Percentiles rank a stretch among this genome's conserved stretches.
phyloP scores from a whole-genome alignment of 257 asterid species.

The Craterostigma plantagineum region DNA sequence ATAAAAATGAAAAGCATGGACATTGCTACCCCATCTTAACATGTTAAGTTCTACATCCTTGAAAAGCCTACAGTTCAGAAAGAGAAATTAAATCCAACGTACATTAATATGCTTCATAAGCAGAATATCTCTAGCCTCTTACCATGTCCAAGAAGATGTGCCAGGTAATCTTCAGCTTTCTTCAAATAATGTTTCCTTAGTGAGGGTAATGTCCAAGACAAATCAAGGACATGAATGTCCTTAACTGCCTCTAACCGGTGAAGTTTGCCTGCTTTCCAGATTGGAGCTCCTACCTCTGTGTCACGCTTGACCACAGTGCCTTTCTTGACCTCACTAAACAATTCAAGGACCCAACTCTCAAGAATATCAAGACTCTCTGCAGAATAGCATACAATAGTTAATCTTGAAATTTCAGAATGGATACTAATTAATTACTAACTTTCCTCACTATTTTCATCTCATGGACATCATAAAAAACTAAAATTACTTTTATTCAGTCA shows the following conservation, averaged over 20 bases:
- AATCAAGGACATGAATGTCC: slow-evolving; percentile 84
- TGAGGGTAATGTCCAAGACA: slow-evolving; percentile 87
- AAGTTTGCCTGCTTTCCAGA: slow-evolving; percentile 76
- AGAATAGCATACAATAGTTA: slow-evolving; percentile 13
- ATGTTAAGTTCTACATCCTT: too few relatives aligned
- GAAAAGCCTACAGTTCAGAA: too few relatives aligned
- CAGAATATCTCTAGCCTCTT: slow-evolving; percentile 10
- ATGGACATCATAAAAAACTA: too few relatives aligned
- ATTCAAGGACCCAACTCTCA: slow-evolving; percentile 76
- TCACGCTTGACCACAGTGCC: slow-evolving; percentile 37
- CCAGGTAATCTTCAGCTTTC: slow-evolving; percentile 85
- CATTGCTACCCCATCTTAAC: too few relatives aligned
- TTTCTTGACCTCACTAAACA: slow-evolving; percentile 62
- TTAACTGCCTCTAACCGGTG: slow-evolving; percentile 82
- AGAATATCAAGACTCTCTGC: slow-evolving; percentile 78
- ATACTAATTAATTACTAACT: background rate
- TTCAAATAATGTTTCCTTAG: slow-evolving; percentile 62
- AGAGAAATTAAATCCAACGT: too few relatives aligned
- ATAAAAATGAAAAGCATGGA: background rate
- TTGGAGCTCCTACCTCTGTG: slow-evolving; percentile 30
- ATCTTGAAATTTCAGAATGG: slow-evolving; percentile 3
- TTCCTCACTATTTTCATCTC: too few relatives aligned
- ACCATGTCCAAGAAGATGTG: slow-evolving; percentile 98
- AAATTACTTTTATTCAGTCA: too few relatives aligned
- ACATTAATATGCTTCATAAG: background rate